Evolutionary conservation across 2,329 filamentous ascomycete species (phyloP).

Genomic region (Aaosphaeria arxii): DNA sequence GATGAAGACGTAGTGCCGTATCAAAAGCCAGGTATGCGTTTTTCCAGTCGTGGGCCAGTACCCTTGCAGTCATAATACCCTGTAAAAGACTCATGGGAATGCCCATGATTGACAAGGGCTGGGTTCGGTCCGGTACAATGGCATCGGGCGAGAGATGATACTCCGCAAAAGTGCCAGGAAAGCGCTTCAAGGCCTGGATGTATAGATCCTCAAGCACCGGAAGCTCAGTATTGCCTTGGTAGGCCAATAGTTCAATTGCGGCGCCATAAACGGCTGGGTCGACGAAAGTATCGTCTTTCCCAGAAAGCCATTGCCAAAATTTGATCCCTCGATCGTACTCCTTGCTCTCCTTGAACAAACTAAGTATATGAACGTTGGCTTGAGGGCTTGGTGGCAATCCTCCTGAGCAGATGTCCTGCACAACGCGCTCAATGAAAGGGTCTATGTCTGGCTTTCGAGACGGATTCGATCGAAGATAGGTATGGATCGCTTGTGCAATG

Average conservation of each 20-base stretch:
- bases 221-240: constrained; percentile 36
- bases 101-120: constrained; percentile 26
- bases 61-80: constrained; percentile 47
- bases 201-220: constrained; percentile 47
- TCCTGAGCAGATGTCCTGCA: constrained; percentile 38
- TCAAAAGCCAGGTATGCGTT: constrained; percentile 52
- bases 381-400: constrained; percentile 33
- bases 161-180: constrained; percentile 45
- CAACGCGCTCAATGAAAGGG: constrained; percentile 37
- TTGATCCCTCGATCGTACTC: constrained; percentile 35
- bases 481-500: constrained; percentile 38
- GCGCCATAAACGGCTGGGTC: constrained; percentile 46
- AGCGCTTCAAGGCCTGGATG: constrained; percentile 43
- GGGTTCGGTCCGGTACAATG: constrained; percentile 42
- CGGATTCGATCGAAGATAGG: constrained; percentile 5
- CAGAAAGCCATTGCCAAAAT: constrained; percentile 50
- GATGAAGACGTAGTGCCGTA: constrained; percentile 46
- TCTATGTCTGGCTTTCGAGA: constrained; percentile 2
- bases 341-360: constrained; percentile 45
- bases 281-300: constrained; percentile 41
- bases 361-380: constrained; percentile 47
- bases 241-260: constrained; percentile 49
- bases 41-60: constrained; percentile 45
- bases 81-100: constrained; percentile 45
- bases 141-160: constrained; percentile 49